Evolutionary conservation across 1,139 yeast species (phyloP), one percentile per base, ranked within the genome.

Genomic region (Geotrichum armillariae): DNA sequence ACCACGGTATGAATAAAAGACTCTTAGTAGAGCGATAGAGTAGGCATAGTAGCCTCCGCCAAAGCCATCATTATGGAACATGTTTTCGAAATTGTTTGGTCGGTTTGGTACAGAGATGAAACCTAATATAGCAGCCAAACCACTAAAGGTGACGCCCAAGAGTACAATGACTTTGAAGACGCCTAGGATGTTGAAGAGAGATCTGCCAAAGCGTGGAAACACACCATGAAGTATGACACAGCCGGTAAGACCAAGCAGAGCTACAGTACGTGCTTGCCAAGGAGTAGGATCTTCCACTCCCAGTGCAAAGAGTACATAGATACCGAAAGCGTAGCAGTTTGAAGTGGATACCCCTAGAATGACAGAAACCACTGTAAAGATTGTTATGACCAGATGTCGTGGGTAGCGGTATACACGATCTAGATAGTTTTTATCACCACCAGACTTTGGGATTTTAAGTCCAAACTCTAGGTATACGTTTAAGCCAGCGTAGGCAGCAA

Each of bases 301-400:
- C 11, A 85, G 82, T 2, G 91, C 94, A 50, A 80, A 79, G 56
- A 85, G 74, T 46, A 74, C 58, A 53, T 76, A 76, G 42, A 72
- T 65, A 17, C 79, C 80, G 56, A 73, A 75, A 3, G 76, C 77
- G 52, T 72, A 72, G 27, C 76, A 75, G 66, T 84, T 84, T 64
- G 93, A 88, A 9, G 94, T 79, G 14, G 94, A 89, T 82, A 90
- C 84, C 41, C 93, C 90, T 53, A 87, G 73, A 61, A 86, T 77
- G 59, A 86, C 81, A 6, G 63, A 53, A 22, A 79, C 78, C 60
- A 87, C 69, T 1, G 87, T 86, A 62, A 84, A 85, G 79, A 83
- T 78, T 49, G 85, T 83, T 27, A 86, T 79, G 43, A 83, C 75
- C 53, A 85, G 73, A 61, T 82, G 83, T 62, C 72, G 76, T 25